phyloP scores from a whole-genome alignment of 2,329 filamentous ascomycete species.

The Nigrospora sphaerica region DNA sequence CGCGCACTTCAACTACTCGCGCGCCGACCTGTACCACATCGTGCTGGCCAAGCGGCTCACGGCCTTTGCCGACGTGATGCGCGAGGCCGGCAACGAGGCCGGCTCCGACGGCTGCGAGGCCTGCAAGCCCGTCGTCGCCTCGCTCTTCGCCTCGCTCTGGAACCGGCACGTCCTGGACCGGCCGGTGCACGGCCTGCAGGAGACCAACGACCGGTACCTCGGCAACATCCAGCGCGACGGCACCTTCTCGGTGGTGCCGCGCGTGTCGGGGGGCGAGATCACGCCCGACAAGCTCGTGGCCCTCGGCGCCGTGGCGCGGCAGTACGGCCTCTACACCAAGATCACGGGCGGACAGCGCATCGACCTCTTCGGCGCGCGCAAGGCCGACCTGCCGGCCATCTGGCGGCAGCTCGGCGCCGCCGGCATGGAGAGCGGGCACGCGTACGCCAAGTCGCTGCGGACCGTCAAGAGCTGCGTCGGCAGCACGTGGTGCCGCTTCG shows the following conservation, averaged over 20 bases:
- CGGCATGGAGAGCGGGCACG: constrained; percentile 86
- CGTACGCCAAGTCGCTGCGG: constrained; percentile 80
- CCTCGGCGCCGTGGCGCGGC: constrained; percentile 77
- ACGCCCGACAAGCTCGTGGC: constrained; percentile 78
- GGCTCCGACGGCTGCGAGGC: constrained; percentile 75
- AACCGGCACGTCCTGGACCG: constrained; percentile 76
- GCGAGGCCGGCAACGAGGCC: constrained; percentile 63
- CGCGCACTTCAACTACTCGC: constrained; percentile 75
- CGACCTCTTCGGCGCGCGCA: constrained; percentile 86
- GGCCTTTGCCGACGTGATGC: constrained; percentile 71
- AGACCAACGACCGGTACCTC: constrained; percentile 84
- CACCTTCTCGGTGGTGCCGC: constrained; percentile 81
- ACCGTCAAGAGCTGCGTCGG: constrained; percentile 92
- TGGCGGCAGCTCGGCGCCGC: constrained; percentile 76
- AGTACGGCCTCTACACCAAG: constrained; percentile 81
- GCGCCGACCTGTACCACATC: constrained; percentile 86
- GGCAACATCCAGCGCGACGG: constrained; percentile 89
- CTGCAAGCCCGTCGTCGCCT: constrained; percentile 77
- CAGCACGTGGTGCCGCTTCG: constrained; percentile 85
- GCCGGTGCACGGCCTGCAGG: constrained; percentile 67
- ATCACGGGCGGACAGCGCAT: constrained; percentile 90
- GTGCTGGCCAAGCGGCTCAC: constrained; percentile 73
- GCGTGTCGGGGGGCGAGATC: constrained; percentile 79
- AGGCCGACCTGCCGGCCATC: constrained; percentile 76
- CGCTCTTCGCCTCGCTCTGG: constrained; percentile 74